Percentiles rank a stretch among this genome's conserved stretches.
These are phyloP conservation scores for Apiospora rasikravindrae DNA, from an alignment of 2,329 filamentous ascomycete genomes.

Conservation along the genomic window DNA sequence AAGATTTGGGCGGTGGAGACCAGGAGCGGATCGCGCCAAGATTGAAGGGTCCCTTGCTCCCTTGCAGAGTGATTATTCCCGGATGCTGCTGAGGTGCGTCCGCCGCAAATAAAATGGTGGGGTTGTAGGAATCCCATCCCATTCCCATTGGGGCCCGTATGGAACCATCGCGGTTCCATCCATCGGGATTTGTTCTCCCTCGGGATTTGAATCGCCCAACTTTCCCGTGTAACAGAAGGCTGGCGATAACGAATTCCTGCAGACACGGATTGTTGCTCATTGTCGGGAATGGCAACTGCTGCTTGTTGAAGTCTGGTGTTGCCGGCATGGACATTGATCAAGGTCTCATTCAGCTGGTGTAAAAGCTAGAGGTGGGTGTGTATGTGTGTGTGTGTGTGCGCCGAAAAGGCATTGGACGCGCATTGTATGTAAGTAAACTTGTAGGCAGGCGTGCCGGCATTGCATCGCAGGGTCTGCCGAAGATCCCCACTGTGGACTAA, in stretches of 20 bases:
- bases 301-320: not conserved
- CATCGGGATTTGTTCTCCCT: not conserved
- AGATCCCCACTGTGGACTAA: constrained; percentile 6
- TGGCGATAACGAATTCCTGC: not conserved
- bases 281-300: not conserved
- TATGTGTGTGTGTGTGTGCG: not conserved
- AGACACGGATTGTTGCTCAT: too few species aligned
- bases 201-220: not conserved
- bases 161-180: not conserved
- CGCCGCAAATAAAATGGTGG: not conserved
- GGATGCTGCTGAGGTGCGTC: constrained; percentile 5
- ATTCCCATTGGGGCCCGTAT: not conserved
- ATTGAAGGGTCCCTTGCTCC: constrained; percentile 7
- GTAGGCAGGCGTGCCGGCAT: not conserved
- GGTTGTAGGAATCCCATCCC: not conserved
- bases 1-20: not conserved
- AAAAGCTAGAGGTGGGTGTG: not conserved
- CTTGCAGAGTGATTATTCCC: constrained; percentile 8
- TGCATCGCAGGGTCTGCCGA: constrained; percentile 3
- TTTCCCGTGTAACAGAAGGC: not conserved
- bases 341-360: not conserved
- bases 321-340: not conserved
- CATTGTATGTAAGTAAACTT: not conserved
- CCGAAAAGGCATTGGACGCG: not conserved
- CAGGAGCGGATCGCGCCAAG: constrained; percentile 6